Evolutionary conservation across 2,329 filamentous ascomycete genomes (phyloP), one percentile per base, ranked within the genome.

Genomic region (Cladobotryum protrusum): DNA sequence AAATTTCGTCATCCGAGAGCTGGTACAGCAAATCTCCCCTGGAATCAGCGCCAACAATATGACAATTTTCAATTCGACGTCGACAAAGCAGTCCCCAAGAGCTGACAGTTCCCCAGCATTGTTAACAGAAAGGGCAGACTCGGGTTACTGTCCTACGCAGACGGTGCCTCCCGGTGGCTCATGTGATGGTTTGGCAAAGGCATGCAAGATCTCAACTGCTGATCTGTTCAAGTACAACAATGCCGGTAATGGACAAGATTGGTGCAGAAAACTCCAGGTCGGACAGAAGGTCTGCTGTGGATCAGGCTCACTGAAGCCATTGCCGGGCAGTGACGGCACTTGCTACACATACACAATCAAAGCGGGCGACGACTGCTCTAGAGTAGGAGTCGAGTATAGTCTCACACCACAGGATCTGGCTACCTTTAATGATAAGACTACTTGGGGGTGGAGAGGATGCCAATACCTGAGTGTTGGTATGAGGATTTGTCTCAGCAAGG

Each of bases 221-320:
- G 60, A 74, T 40, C 68, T 75, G 42, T 63, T 54, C 14, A 65
- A 67, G 46, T 72, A 65, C 54, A 75, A 76, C 53, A 60, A 34
- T 61, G 70, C 14, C 39, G 52, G 3, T 42, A 47, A 43, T 17
- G 47, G 47, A 14, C 20, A 47, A 29, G 45, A 48, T 7, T 57
- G 69, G 1, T 73, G 69, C 47, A 54, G 59, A 3, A 63, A 53
- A 0, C 60, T 77, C 1, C 48, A 48, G 5, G 56, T 59, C 0
- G 62, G 61, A 18, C 61, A 70, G 54, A 61, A 56, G 39, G 64
- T 71, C 1, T 73, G 70, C 57, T 72, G 69, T 50, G 63, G 61
- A 8, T 33, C 57, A 1, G 71, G 71, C 2, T 58, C 54, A 0
- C 56, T 70, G 1, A 54, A 48, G 1, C 70, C 70, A 1, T 57